These are phyloP conservation scores for Xerocomus brunneocitrinus DNA, from an alignment of 768 basidiomycete genomes.

Conservation along the genomic window DNA sequence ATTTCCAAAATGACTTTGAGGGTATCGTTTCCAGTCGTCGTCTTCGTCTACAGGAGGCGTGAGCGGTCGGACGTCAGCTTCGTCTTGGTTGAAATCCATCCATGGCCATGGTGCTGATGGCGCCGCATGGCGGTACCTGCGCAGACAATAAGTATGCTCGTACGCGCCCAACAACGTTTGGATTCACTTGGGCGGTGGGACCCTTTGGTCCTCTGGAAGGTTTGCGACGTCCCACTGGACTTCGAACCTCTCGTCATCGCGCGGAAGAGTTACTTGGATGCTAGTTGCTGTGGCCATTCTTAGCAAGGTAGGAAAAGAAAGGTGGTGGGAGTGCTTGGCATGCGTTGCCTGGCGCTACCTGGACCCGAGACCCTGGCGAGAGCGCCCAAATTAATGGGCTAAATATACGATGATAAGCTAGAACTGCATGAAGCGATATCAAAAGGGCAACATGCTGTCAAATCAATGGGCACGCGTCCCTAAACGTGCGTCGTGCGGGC, in stretches of 20 bases:
- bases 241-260: not conserved
- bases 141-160: conserved; percentile 16
- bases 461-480: not conserved
- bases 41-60: not conserved
- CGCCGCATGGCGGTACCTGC: conserved; percentile 34
- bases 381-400: not conserved
- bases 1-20: conserved; percentile 50
- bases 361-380: not conserved
- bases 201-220: conserved; percentile 4
- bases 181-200: conserved; percentile 24
- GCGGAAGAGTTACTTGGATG: conserved; percentile 7
- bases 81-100: conserved; percentile 33
- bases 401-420: not conserved
- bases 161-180: not conserved
- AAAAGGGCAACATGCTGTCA: not conserved
- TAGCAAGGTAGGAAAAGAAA: not conserved
- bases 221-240: conserved; percentile 14
- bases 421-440: not conserved
- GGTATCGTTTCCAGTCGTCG: conserved; percentile 37
- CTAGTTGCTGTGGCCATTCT: conserved; percentile 12
- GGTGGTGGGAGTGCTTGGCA: conserved; percentile 1
- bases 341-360: conserved; percentile 1
- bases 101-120: conserved; percentile 43
- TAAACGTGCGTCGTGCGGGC: conserved; percentile 13
- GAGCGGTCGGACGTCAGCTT: conserved; percentile 7